Percentiles rank a stretch among this genome's conserved stretches.
phyloP scores from a whole-genome alignment of 805 yeast genomes.

The Nakazawaea molendinolei region DNA sequence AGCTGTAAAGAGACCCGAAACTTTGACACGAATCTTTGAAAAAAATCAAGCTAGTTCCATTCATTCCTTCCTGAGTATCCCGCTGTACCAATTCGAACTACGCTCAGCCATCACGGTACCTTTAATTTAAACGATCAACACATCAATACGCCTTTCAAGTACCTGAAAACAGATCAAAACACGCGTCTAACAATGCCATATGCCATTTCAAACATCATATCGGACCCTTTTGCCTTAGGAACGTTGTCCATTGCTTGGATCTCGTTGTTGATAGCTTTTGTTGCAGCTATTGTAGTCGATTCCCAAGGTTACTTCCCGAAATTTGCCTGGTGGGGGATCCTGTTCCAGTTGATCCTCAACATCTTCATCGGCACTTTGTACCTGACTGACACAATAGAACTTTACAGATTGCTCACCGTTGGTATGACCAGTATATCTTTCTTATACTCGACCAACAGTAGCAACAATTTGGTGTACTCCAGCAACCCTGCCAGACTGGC shows the following conservation, averaged over 20 bases:
- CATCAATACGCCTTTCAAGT: too few species aligned
- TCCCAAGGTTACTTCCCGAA: slow-evolving; percentile 51
- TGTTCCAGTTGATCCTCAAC: slow-evolving; percentile 63
- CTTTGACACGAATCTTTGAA: too few species aligned
- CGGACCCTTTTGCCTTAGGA: slow-evolving; percentile 85
- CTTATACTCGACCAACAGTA: slow-evolving; percentile 77
- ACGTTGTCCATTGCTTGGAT: slow-evolving; percentile 68
- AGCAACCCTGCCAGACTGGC: slow-evolving; percentile 64
- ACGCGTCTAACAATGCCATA: slow-evolving; percentile 6
- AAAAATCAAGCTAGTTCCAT: too few species aligned
- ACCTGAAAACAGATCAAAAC: neutral
- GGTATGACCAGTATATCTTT: slow-evolving; percentile 65
- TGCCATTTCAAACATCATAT: slow-evolving; percentile 42
- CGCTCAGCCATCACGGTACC: too few species aligned
- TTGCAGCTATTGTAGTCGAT: slow-evolving; percentile 68
- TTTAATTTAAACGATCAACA: too few species aligned
- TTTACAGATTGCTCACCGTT: slow-evolving; percentile 55
- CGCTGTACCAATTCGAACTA: too few species aligned
- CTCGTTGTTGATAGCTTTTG: slow-evolving; percentile 85
- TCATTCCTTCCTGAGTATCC: too few species aligned
- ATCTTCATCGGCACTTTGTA: slow-evolving; percentile 44
- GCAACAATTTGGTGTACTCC: slow-evolving; percentile 72
- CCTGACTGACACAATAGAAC: slow-evolving; percentile 56
- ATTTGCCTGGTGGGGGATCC: slow-evolving; percentile 96
- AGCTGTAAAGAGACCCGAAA: too few species aligned